Evolutionary conservation across 805 yeast genomes (phyloP), one percentile per base, ranked within the genome.

Genomic region (Saccharomycopsis sp.): DNA sequence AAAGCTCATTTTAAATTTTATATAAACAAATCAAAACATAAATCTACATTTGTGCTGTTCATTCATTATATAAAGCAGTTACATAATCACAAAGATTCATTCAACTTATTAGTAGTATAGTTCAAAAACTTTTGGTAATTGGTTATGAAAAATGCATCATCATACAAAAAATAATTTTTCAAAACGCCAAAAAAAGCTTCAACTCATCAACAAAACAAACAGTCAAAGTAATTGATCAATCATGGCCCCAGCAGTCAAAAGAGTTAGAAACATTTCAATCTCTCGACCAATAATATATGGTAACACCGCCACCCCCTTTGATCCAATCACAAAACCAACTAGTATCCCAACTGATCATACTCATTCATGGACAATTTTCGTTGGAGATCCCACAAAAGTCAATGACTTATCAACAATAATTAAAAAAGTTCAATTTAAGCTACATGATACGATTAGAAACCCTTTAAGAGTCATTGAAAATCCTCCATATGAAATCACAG

Each of bases 401-500:
- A 77, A 79, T 48, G 96, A 92, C 53, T 59, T 87, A 23, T 81
- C 82, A 32, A 80, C 81, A 31, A 74, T 81, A 52, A 77, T 89
- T 52, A 87, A 86, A 54, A 80, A 84, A 58, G 97, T 92, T 1
- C 89, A 88, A 0, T 92, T 89, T 67, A 92, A 92, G 56, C 66
- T 92, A 18, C 98, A 92, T 59, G 98, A 92, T 49, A 92, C 98
- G 1, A 92, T 89, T 52, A 80, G 79, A 17, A 84, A 79, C 51
- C 74, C 96, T 1, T 75, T 86, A n/a, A 66, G 99, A 41, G 71
- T 92, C 1, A 69, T 89, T 13, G 97, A 92, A 47, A 57, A 66
- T 23, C 96, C 97, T 2, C 98, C 98, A 0, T 92, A 81, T 53
- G 94, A 87, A 57, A 86, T 92, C 21, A 82, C 95, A 2, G 99